A percentile compares a stretch with the other conserved stretches of the same genome.
phyloP scores from a whole-genome alignment of 208 protist species.

The Leptomonas seymouri region DNA sequence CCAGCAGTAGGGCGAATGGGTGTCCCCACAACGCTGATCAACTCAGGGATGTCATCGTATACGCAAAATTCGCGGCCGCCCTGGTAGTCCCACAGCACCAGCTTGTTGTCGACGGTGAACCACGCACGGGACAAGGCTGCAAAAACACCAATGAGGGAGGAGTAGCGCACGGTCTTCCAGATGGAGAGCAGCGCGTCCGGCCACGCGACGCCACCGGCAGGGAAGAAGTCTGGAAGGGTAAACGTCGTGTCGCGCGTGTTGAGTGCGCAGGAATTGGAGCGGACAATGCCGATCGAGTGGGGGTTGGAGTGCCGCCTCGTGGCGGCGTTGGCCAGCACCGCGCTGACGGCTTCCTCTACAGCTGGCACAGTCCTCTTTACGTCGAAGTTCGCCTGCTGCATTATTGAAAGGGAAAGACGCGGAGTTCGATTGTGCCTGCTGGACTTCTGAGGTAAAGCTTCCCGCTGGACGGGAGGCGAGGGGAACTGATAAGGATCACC shows the following conservation, averaged over 20 bases:
- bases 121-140: constrained; percentile 74
- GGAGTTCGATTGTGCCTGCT: not conserved
- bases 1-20: constrained; percentile 52
- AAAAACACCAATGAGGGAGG: constrained; percentile 81
- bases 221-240: constrained; percentile 78
- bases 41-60: constrained; percentile 83
- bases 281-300: constrained; percentile 53
- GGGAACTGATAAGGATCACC: too few relatives aligned
- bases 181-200: constrained; percentile 67
- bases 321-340: constrained; percentile 43
- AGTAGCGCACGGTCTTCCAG: constrained; percentile 70
- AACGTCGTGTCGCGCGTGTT: constrained; percentile 76
- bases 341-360: constrained; percentile 68
- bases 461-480: too few relatives aligned
- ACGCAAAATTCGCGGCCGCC: constrained; percentile 75
- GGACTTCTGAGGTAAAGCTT: not conserved
- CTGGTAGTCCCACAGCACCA: constrained; percentile 87
- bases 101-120: constrained; percentile 86
- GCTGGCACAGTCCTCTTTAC: constrained; percentile 18
- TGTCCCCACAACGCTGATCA: constrained; percentile 81
- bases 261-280: constrained; percentile 67
- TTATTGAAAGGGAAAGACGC: not conserved
- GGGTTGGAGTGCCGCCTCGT: constrained; percentile 47
- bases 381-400: constrained; percentile 2
- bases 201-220: constrained; percentile 70